A percentile compares a stretch with the other conserved stretches of the same genome.
phyloP scores from a whole-genome alignment of 2,329 filamentous ascomycete genomes.

The Didymella pinodella region DNA sequence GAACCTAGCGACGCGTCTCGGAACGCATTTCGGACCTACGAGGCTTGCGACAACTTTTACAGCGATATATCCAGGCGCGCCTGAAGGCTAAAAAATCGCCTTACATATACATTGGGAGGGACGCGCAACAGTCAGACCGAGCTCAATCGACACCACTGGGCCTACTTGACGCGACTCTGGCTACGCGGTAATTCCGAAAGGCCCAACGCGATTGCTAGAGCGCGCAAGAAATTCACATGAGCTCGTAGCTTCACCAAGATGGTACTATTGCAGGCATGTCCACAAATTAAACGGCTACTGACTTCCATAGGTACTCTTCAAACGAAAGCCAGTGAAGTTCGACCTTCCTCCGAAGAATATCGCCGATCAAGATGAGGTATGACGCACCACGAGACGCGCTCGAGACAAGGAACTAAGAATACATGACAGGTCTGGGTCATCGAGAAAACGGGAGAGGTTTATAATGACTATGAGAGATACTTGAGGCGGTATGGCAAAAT shows the following conservation, averaged over 20 bases:
- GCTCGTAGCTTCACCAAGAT: slow-evolving; percentile 38
- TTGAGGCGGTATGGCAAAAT: slow-evolving; percentile 71
- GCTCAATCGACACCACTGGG: slow-evolving; percentile 6
- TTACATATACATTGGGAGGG: slow-evolving; percentile 21
- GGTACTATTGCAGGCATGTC: slow-evolving; percentile 31
- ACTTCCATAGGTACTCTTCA: slow-evolving; percentile 80
- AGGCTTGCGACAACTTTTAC: slow-evolving; percentile 45
- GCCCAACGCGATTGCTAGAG: slow-evolving; percentile 38
- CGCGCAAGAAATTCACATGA: slow-evolving; percentile 43
- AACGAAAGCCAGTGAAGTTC: slow-evolving; percentile 92
- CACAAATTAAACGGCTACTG: slow-evolving; percentile 18
- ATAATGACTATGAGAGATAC: slow-evolving; percentile 87
- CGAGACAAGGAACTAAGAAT: slow-evolving; percentile 38
- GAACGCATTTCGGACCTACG: slow-evolving; percentile 43
- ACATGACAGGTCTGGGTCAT: slow-evolving; percentile 84
- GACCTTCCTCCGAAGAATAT: slow-evolving; percentile 74
- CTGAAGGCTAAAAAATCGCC: slow-evolving; percentile 24
- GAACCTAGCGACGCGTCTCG: slow-evolving; percentile 51
- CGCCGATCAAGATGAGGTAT: slow-evolving; percentile 84
- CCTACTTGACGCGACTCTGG: slow-evolving; percentile 23
- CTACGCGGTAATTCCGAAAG: slow-evolving; percentile 38
- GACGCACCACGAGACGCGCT: slow-evolving; percentile 31
- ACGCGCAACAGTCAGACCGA: slow-evolving; percentile 15
- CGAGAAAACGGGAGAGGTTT: slow-evolving; percentile 87
- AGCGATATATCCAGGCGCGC: slow-evolving; percentile 31